Conservation (phyloP, 805 yeast genomes). For the Candida rishiriensis region DNA sequence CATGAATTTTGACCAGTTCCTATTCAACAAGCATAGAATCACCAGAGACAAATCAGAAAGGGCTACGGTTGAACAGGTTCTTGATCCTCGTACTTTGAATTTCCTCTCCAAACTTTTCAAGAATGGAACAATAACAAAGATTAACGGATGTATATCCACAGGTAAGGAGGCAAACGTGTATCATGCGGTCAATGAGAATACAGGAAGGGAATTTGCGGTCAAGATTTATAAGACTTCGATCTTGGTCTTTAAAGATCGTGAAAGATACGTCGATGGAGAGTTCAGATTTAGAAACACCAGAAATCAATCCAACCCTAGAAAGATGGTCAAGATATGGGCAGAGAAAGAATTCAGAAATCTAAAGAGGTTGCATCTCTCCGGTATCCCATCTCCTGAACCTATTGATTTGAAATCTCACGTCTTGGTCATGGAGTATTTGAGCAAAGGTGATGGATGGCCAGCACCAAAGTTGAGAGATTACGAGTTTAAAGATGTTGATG, state of each 20-base stretch:
- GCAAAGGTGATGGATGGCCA: constrained; percentile 78
- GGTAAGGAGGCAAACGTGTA: constrained; percentile 99
- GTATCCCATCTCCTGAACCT: constrained; percentile 94
- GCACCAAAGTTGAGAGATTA: constrained; percentile 89
- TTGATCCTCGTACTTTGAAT: constrained; percentile 89
- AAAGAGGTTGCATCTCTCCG: constrained; percentile 70
- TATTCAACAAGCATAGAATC: constrained; percentile 50
- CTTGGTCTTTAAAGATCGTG: constrained; percentile 94
- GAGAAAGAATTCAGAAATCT: constrained; percentile 94
- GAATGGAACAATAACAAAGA: constrained; percentile 76
- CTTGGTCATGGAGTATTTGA: constrained; percentile 86
- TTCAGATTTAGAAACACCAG: constrained; percentile 84
- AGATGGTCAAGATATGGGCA: constrained; percentile 98
- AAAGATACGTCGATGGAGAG: constrained; percentile 94
- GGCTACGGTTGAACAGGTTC: constrained; percentile 94
- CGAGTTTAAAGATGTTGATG: constrained; percentile 62
- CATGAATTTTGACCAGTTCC: constrained; percentile 59
- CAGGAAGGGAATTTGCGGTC: constrained; percentile 68
- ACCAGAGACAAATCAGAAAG: constrained; percentile 84
- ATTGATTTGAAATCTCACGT: constrained; percentile 85
- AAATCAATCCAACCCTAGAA: constrained; percentile 86
- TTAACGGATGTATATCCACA: constrained; percentile 91
- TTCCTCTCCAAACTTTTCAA: constrained; percentile 78
- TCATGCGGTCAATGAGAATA: constrained; percentile 54
- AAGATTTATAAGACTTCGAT: constrained; percentile 96